These are phyloP conservation scores for Orbilia javanica DNA, from an alignment of 2,329 filamentous ascomycete genomes.

Conservation along the genomic window DNA sequence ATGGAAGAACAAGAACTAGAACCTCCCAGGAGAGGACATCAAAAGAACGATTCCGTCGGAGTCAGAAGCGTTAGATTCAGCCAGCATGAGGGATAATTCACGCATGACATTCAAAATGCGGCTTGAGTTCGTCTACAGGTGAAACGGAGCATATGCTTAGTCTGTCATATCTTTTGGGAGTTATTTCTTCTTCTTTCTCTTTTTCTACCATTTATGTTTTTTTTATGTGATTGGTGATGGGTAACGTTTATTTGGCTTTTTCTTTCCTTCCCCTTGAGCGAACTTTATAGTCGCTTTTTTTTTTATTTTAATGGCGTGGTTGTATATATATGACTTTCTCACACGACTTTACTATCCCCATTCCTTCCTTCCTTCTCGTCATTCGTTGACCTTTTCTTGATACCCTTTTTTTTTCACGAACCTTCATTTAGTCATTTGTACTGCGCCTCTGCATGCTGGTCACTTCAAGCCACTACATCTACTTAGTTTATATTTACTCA, in stretches of 20 bases:
- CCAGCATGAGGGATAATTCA: slow-evolving; percentile 12
- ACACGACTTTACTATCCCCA: background rate
- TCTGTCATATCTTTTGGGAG: slow-evolving; percentile 1
- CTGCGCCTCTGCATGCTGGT: slow-evolving; percentile 42
- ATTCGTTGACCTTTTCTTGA: slow-evolving; percentile 23
- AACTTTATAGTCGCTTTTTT: slow-evolving; percentile 12
- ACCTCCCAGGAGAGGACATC: slow-evolving; percentile 31
- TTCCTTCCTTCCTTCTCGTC: background rate
- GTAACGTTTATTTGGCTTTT: slow-evolving; percentile 11
- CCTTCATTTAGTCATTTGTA: slow-evolving; percentile 11
- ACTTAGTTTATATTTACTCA: too few relatives aligned
- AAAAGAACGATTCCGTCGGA: slow-evolving; percentile 45
- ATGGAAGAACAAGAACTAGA: background rate
- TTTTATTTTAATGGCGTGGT: slow-evolving; percentile 13
- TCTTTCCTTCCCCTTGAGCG: slow-evolving; percentile 17
- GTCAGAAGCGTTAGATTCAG: slow-evolving; percentile 49
- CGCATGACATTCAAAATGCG: too few relatives aligned
- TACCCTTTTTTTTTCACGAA: slow-evolving; percentile 51
- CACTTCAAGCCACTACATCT: slow-evolving; percentile 24
- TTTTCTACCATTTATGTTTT: slow-evolving; percentile 12
- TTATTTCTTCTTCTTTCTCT: background rate
- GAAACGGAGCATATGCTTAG: slow-evolving; percentile 3
- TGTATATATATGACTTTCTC: slow-evolving; percentile 38
- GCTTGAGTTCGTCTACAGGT: background rate
- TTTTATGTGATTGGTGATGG: slow-evolving; percentile 24